Evolutionary conservation across 306 rosid genomes (phyloP).

Genomic region (Dryas octopetala): DNA sequence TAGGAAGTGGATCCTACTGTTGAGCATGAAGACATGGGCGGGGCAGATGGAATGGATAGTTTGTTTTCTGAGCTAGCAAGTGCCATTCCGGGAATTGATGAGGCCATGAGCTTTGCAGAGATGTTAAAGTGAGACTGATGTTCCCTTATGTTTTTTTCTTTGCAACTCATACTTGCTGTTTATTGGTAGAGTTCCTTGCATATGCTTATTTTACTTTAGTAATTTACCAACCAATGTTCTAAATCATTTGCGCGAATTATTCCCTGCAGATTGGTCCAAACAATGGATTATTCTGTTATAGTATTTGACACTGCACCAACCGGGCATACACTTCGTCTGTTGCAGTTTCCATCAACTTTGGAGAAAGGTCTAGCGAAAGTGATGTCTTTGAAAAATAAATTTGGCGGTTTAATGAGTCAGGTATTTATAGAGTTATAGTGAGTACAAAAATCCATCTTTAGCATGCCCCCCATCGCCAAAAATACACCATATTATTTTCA

Average conservation of each 20-base stretch:
- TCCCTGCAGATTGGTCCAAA: conserved; percentile 89
- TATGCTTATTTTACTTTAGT: not conserved
- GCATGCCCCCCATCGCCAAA: not conserved
- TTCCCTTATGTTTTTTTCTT: conserved; percentile 8
- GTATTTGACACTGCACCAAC: conserved; percentile 99
- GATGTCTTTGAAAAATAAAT: conserved; percentile 93
- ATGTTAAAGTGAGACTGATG: conserved; percentile 75
- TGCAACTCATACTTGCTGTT: not conserved
- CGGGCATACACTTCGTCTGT: conserved; percentile 88
- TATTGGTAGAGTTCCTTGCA: not conserved
- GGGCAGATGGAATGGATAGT: conserved; percentile 79
- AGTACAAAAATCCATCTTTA: not conserved
- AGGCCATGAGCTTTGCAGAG: conserved; percentile 99
- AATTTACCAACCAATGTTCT: not conserved
- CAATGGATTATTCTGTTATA: conserved; percentile 97
- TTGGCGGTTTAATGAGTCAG: conserved; percentile 90
- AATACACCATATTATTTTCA: not conserved
- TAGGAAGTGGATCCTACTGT: conserved; percentile 98
- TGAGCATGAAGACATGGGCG: conserved; percentile 63
- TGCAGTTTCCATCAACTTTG: conserved; percentile 94
- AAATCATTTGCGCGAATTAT: not conserved
- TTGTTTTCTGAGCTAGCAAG: conserved; percentile 80
- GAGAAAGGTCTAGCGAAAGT: conserved; percentile 94
- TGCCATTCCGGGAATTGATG: conserved; percentile 98
- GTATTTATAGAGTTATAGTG: conserved; percentile 36